Evolutionary conservation across 2,329 filamentous ascomycete species (phyloP), one percentile per base, ranked within the genome.

Genomic region (Sarocladium strictum): DNA sequence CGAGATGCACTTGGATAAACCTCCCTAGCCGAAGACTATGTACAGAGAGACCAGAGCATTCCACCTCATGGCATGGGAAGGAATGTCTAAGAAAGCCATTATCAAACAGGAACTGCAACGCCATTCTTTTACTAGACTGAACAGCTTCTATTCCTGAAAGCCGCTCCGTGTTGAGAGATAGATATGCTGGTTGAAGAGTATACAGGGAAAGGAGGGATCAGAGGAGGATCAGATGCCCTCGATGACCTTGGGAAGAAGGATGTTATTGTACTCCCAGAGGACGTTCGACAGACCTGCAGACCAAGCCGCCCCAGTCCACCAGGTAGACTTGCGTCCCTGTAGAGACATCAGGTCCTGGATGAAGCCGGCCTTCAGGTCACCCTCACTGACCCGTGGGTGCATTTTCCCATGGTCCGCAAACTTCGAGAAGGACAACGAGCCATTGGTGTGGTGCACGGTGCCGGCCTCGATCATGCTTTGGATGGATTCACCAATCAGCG

Each of bases 281-380:
- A 64, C 55, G n/a, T 61, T 63, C 9, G 59, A 59, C 38, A 65
- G 65, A 12, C 58, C 59, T 0, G 60, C 61, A 11, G 64, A 62
- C 33, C 62, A 74, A 4, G 72, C 67, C 3, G 67, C 65, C 1
- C 74, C 73, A 0, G 72, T 75, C 55, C 69, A 76, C 58, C 62
- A 77, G 0, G 73, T 76, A n/a, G 67, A 68, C 10, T 64, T 60
- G 26, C 66, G 55, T 0, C 74, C 74, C 60, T 77, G 74, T 29
- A 77, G 61, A 2, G 58, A 66, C 59, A 70, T 66, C 47, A 74
- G 60, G 35, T 66, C 57, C 35, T 64, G 62, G 54, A 76, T 72
- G 53, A 75, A 76, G 0, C 74, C 74, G 11, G 53, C 57, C 3
- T 53, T 56, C 43, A 76, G 69, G 9, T 65, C 63, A 2, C 68